Evolutionary conservation across 345 rosid genomes (phyloP).

Genomic region (Eucalyptus regnans): DNA sequence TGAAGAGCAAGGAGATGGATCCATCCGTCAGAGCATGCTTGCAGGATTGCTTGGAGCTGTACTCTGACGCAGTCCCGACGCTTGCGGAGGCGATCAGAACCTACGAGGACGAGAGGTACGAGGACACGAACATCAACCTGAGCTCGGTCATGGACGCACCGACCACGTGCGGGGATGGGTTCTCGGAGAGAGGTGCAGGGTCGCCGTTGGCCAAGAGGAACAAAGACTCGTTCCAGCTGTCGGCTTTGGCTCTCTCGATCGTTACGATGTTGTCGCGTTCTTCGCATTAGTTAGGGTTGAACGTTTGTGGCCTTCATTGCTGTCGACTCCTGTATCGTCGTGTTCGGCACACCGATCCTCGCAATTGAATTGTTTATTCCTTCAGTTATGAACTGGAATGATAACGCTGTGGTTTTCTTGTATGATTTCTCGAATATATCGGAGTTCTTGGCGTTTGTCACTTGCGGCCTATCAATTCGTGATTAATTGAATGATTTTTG

Average conservation of each 20-base stretch:
- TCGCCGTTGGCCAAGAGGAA: slow-evolving; percentile 36
- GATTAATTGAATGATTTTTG: neutral
- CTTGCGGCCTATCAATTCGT: neutral
- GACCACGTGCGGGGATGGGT: slow-evolving; percentile 55
- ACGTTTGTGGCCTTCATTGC: neutral
- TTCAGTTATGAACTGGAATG: neutral
- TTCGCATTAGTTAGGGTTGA: neutral
- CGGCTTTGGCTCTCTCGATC: slow-evolving; percentile 46
- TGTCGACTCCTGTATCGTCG: neutral
- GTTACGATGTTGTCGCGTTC: neutral
- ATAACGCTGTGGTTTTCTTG: neutral
- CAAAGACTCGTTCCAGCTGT: slow-evolving; percentile 16
- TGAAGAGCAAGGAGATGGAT: slow-evolving; percentile 15
- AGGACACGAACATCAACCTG: slow-evolving; percentile 26
- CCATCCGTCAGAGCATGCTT: slow-evolving; percentile 14
- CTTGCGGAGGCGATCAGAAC: slow-evolving; percentile 17
- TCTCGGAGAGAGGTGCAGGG: slow-evolving; percentile 17
- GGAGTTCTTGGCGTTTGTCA: neutral
- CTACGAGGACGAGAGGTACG: slow-evolving; percentile 8
- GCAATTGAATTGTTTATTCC: neutral
- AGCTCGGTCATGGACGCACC: slow-evolving; percentile 41
- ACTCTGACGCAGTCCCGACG: slow-evolving; percentile 30
- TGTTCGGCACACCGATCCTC: too few relatives aligned
- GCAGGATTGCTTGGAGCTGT: slow-evolving; percentile 36
- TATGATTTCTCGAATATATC: neutral